phyloP scores from a whole-genome alignment of 2,329 filamentous ascomycete genomes.

The Alternaria solani region DNA sequence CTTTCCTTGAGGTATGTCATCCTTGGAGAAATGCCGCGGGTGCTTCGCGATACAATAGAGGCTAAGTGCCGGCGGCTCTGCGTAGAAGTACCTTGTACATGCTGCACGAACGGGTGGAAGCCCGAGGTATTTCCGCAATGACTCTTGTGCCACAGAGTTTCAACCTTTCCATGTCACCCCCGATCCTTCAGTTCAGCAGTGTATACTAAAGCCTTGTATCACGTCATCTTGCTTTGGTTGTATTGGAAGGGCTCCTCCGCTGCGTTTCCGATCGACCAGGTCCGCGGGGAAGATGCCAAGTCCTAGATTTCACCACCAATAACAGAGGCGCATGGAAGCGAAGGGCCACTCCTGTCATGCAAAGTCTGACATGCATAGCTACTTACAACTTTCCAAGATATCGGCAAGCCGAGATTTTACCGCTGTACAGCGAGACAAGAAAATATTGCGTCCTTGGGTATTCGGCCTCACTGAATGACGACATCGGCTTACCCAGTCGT shows the following conservation, averaged over 20 bases:
- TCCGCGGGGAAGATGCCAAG: neutral
- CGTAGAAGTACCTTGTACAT: conserved; percentile 1
- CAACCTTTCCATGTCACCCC: neutral
- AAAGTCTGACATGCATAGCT: neutral
- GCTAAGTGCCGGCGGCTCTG: conserved; percentile 31
- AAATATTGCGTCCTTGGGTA: neutral
- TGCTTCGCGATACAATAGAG: conserved; percentile 19
- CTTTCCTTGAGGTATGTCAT: conserved; percentile 30
- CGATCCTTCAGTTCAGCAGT: neutral
- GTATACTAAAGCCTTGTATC: neutral
- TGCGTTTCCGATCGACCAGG: conserved; percentile 3
- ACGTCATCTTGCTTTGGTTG: neutral
- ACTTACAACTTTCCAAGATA: neutral
- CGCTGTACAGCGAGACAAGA: neutral
- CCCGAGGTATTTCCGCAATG: conserved; percentile 3
- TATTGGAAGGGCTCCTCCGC: neutral
- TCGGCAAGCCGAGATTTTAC: neutral
- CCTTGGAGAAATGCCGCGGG: conserved; percentile 17
- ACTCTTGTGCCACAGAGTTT: neutral
- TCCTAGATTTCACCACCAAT: neutral
- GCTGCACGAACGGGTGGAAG: neutral
- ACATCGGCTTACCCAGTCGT: neutral
- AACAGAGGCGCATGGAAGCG: too few relatives aligned
- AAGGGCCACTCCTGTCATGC: too few relatives aligned
- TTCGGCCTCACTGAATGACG: neutral